Evolutionary conservation across 192 early-diverging fungal species (phyloP), one percentile per base, ranked within the genome.

Genomic region (Entomortierella chlamydospora): DNA sequence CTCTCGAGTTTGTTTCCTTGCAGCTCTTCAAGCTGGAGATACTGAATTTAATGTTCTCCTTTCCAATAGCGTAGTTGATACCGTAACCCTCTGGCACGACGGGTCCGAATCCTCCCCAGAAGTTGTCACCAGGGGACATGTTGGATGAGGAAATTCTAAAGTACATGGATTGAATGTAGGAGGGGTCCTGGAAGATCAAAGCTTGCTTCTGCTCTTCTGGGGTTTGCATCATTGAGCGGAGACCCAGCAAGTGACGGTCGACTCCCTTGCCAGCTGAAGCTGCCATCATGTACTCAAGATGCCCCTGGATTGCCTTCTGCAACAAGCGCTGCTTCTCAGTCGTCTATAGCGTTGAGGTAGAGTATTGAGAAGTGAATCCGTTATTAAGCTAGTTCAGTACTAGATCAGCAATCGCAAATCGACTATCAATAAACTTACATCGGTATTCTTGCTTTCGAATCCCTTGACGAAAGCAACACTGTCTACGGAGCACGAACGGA

Each of bases 231-330:
- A 92, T 90, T 22, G 64, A 87, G 42, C 92, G 87, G 23, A 98
- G 88, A 12, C 94, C 96, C 25, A 97, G 83, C 77, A 98, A 66
- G 82, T 99, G 97, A 41, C 96, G 92, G 81, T 99, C 97, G 22
- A 98, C 92, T 37, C 96, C 97, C 58, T 88, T 67, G 20, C 96
- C 83, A 64, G 81, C 81, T 15, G 87, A 87, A 9, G 95, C 94
- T 0, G 93, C 93, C 50, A 78, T 86, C 84, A 96, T 94, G 84
- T 92, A 90, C 58, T 88, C 87, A 4, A 85, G 59, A 59, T 98
- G 97, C 6, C 87, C 53, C 26, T 83, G 82, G 47, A 91, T 84
- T 0, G 96, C 96, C 28, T 82, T 87, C 55, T 84, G 72, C 57
- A 97, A 85, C 39, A 85, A 33, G 15, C 47, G 81, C 29, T 90